Conservation (phyloP, 2,329 filamentous ascomycete genomes). For the Saccharata proteae region DNA sequence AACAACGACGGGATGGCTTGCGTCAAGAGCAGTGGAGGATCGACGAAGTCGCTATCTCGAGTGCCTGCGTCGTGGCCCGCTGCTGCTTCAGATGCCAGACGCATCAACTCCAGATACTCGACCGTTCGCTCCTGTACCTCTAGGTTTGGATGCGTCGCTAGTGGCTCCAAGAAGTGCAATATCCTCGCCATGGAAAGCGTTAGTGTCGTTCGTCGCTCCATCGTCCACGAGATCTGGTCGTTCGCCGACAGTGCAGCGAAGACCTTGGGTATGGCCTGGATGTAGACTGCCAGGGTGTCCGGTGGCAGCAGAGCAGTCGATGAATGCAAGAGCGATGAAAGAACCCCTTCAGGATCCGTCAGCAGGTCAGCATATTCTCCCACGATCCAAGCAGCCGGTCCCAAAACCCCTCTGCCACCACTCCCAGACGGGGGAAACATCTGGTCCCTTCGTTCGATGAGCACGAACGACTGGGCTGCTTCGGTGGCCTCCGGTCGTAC, state of each 20-base stretch:
- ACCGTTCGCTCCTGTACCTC: conserved; percentile 94
- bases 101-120: conserved; percentile 81
- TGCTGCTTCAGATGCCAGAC: conserved; percentile 71
- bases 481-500: conserved; percentile 69
- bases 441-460: conserved; percentile 49
- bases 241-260: conserved; percentile 61
- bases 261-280: conserved; percentile 80
- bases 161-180: conserved; percentile 66
- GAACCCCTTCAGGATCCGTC: conserved; percentile 54
- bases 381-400: conserved; percentile 69
- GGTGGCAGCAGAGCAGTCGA: conserved; percentile 46
- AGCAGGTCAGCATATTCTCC: conserved; percentile 78
- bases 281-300: conserved; percentile 60
- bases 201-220: conserved; percentile 60
- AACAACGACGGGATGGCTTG: conserved; percentile 87
- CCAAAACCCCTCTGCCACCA: conserved; percentile 52
- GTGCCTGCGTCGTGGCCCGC: conserved; percentile 47
- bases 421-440: conserved; percentile 40
- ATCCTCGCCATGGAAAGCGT: conserved; percentile 71
- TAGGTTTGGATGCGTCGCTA: conserved; percentile 71
- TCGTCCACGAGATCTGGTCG: conserved; percentile 55
- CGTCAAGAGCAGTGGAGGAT: conserved; percentile 73
- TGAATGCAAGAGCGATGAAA: conserved; percentile 63
- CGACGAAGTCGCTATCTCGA: conserved; percentile 55
- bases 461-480: conserved; percentile 65